These are phyloP conservation scores for Gnaphalium uliginosum DNA, from an alignment of 129 eudicot species.

Conservation along the genomic window DNA sequence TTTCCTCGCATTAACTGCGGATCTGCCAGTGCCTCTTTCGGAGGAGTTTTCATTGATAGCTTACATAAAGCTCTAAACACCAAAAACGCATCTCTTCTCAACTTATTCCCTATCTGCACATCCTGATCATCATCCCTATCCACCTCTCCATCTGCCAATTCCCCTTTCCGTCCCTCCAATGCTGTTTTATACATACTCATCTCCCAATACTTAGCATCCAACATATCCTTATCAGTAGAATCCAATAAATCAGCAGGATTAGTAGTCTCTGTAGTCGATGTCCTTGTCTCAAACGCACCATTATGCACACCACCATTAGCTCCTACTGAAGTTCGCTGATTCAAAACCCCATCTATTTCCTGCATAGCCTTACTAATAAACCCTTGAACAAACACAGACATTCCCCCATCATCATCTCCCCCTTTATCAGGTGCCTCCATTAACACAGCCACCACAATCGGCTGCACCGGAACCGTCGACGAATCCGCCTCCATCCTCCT, in stretches of 20 bases:
- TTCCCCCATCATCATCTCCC: constrained; percentile 58
- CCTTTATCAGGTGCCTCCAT: constrained; percentile 79
- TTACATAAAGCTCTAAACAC: constrained; percentile 95
- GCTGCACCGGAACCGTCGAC: constrained; percentile 75
- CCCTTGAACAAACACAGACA: constrained; percentile 87
- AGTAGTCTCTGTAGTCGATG: constrained; percentile 73
- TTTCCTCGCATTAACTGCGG: constrained; percentile 93
- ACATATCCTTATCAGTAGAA: constrained; percentile 98
- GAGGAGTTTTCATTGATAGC: constrained; percentile 97
- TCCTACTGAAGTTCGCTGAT: constrained; percentile 52
- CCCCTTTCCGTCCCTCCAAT: constrained; percentile 97
- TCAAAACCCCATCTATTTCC: constrained; percentile 89
- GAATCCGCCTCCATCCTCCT: constrained; percentile 99
- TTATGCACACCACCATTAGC: constrained; percentile 61
- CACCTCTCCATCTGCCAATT: constrained; percentile 81
- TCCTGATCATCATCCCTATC: constrained; percentile 95
- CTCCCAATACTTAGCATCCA: constrained; percentile 99
- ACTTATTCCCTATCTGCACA: constrained; percentile 97
- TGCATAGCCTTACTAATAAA: constrained; percentile 91
- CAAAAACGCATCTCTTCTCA: constrained; percentile 94
- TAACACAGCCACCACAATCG: constrained; percentile 92
- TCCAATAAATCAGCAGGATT: constrained; percentile 97
- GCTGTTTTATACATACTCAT: constrained; percentile 99
- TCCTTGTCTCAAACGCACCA: constrained; percentile 92
- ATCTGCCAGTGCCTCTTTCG: constrained; percentile 82